phyloP scores from a whole-genome alignment of 192 early-diverging fungal genomes.

The Podila verticillata region DNA sequence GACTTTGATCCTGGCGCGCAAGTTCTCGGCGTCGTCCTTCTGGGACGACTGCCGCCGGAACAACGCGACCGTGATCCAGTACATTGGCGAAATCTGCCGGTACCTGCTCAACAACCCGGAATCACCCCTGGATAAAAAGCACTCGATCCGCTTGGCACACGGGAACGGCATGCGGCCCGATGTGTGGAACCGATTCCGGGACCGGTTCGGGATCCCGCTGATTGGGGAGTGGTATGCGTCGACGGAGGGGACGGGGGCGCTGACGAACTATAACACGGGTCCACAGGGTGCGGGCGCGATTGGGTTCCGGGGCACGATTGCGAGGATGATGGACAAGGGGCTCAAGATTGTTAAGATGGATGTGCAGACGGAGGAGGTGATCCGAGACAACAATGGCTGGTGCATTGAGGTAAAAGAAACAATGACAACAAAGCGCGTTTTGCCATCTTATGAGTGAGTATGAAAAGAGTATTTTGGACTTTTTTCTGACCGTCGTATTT shows the following conservation, averaged over 20 bases:
- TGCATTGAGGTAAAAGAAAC: conserved; percentile 51
- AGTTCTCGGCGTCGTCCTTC: conserved; percentile 64
- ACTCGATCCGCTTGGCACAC: conserved; percentile 63
- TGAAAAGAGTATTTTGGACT: neutral
- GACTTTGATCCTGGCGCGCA: conserved; percentile 61
- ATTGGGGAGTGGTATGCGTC: conserved; percentile 76
- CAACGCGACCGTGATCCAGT: conserved; percentile 59
- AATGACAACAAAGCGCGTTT: neutral
- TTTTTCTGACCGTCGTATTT: neutral
- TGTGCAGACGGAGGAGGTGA: conserved; percentile 59
- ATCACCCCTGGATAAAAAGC: conserved; percentile 61
- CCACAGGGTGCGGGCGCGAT: conserved; percentile 66
- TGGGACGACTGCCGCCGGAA: conserved; percentile 60
- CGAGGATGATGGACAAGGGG: conserved; percentile 23
- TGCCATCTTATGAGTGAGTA: neutral
- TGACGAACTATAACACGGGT: conserved; percentile 61
- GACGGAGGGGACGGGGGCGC: conserved; percentile 66
- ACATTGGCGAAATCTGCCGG: conserved; percentile 77
- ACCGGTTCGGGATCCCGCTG: conserved; percentile 64
- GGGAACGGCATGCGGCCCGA: conserved; percentile 81
- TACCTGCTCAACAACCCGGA: conserved; percentile 65
- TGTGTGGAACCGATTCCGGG: conserved; percentile 71
- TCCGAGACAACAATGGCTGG: conserved; percentile 61
- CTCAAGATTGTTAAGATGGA: conserved; percentile 64
- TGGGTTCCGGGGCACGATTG: conserved; percentile 59